These are phyloP conservation scores for Calonectria multiphialidica DNA, from an alignment of 2,329 filamentous ascomycete species.

Conservation along the genomic window DNA sequence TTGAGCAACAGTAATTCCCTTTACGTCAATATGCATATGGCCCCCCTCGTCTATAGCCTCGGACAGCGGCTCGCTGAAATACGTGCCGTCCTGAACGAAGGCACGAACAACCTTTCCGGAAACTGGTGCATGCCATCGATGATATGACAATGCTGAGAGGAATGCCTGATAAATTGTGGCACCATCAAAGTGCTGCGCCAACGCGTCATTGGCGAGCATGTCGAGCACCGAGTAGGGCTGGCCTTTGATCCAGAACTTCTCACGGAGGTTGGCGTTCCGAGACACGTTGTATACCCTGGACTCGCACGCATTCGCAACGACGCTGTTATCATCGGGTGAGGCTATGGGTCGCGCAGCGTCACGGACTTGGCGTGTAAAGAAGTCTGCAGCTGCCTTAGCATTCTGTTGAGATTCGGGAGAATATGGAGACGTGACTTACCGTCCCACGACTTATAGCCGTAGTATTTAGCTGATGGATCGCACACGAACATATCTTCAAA, in stretches of 20 bases:
- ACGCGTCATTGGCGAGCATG: conserved; percentile 70
- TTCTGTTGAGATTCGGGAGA: too few species aligned
- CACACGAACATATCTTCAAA: conserved; percentile 75
- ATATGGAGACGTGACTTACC: not conserved
- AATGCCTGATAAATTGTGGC: conserved; percentile 80
- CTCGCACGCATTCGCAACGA: conserved; percentile 75
- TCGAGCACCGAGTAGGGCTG: conserved; percentile 75
- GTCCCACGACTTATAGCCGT: conserved; percentile 62
- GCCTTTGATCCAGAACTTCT: conserved; percentile 76
- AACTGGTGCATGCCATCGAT: conserved; percentile 80
- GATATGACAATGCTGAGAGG: conserved; percentile 75
- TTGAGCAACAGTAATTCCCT: conserved; percentile 65
- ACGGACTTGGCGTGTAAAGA: not conserved
- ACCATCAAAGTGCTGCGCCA: conserved; percentile 67
- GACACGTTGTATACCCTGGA: conserved; percentile 68
- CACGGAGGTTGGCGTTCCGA: conserved; percentile 64
- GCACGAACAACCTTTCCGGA: conserved; percentile 70
- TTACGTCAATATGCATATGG: conserved; percentile 40
- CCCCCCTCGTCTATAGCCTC: conserved; percentile 44
- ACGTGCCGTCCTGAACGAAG: conserved; percentile 72
- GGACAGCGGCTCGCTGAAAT: conserved; percentile 72
- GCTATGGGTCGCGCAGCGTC: conserved; percentile 66
- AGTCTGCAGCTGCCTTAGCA: too few species aligned
- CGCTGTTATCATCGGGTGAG: conserved; percentile 62
- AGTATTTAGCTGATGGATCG: conserved; percentile 64